Evolutionary conservation across 192 early-diverging fungal species (phyloP), one percentile per base, ranked within the genome.

Genomic region (Entrophospora sp.): DNA sequence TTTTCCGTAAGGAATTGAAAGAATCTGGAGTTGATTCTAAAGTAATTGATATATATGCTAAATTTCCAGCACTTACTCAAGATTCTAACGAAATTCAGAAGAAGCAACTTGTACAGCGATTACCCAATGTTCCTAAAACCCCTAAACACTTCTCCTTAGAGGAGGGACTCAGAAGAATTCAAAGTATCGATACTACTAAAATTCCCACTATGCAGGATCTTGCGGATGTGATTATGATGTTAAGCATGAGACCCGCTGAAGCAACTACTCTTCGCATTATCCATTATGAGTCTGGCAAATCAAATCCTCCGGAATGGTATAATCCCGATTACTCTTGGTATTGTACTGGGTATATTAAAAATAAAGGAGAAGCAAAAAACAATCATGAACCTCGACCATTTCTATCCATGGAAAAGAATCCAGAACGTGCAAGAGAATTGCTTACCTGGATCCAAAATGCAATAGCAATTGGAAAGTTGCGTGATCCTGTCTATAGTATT

Each of bases 61-160:
- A 61, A 45, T 5, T 30, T 40, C 27, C 2, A 16, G 27, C 30
- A 14, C 4, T 44, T 31, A 61, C 59, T 45, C n/a, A 4, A 45
- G 59, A 38, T 61, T 61, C 58, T 61, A 61, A 61, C 6, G 25
- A 58, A 58, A 58, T 58, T 22, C 56, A 58, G 56, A 36, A 58
- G 20, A 9, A 58, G 22, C 35, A 13, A 9, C 16, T 18, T 36
- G 35, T 22, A 0, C 40, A 31, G 14, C 4, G 28, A 9, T 16
- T 53, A 3, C 14, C 30, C 25, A 31, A 31, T 58, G 40, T 25
- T 59, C 28, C 8, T 30, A 61, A 30, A 61, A 61, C 27, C 12
- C 28, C 27, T 14, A 0, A 25, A 61, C 0, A 61, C n/a, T 61
- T 61, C 25, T 61, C 40, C 27, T 45, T 61, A 44, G 14, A 40